A percentile compares a stretch with the other conserved stretches of the same genome.
phyloP scores from a whole-genome alignment of 2,329 filamentous ascomycete genomes.

The Colletotrichum simmondsii region DNA sequence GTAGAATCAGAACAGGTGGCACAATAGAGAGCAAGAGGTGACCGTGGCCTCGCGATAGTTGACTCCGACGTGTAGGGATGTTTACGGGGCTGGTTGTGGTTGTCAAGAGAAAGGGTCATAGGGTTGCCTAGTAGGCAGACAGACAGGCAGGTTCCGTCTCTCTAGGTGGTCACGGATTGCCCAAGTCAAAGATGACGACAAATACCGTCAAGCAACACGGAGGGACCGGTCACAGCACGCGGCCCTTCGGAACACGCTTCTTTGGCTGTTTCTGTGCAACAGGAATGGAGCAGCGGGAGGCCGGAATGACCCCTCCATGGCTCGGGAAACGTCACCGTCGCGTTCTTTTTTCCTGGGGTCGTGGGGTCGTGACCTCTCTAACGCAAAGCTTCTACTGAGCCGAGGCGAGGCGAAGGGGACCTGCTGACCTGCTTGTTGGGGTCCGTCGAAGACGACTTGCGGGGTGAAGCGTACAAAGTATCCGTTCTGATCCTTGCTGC shows the following conservation, averaged over 20 bases:
- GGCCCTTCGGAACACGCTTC: background rate
- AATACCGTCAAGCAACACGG: background rate
- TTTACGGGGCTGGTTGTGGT: background rate
- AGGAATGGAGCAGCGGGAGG: background rate
- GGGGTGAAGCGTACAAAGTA: background rate
- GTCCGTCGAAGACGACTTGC: background rate
- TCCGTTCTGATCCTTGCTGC: too few relatives aligned
- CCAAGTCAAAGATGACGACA: background rate
- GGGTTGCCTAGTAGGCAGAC: slow-evolving; percentile 23
- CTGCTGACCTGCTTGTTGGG: slow-evolving; percentile 16
- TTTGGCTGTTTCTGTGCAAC: background rate
- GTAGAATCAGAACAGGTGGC: slow-evolving; percentile 19
- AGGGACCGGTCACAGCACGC: slow-evolving; percentile 11
- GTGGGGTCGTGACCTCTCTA: slow-evolving; percentile 32
- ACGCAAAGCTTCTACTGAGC: slow-evolving; percentile 20
- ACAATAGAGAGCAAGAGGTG: slow-evolving; percentile 1
- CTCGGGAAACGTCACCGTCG: slow-evolving; percentile 16
- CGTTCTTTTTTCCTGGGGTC: slow-evolving; percentile 1
- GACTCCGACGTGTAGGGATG: background rate
- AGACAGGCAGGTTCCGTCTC: background rate
- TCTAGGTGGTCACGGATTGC: background rate
- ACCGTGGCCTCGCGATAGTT: slow-evolving; percentile 21
- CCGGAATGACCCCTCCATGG: slow-evolving; percentile 26
- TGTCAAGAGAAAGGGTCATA: slow-evolving; percentile 13
- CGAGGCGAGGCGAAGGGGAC: slow-evolving; percentile 19